phyloP scores from a whole-genome alignment of 106 monocot species.

The Dendrobium officinale region DNA sequence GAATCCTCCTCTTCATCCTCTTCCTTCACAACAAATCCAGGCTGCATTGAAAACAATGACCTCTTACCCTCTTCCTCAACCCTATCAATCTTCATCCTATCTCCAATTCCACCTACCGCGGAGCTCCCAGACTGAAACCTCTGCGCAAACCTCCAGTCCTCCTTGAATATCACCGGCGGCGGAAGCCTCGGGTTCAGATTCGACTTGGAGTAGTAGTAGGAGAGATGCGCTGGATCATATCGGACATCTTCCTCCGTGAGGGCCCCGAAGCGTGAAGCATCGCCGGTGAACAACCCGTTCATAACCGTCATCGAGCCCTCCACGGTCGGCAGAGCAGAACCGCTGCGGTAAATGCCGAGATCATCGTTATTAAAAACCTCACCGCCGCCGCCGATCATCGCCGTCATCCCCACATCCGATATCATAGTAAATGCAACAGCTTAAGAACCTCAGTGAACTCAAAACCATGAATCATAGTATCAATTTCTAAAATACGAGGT shows the following conservation, averaged over 20 bases:
- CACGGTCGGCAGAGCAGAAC: slow-evolving; percentile 58
- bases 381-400: not conserved
- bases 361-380: slow-evolving; percentile 19
- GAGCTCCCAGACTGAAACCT: slow-evolving; percentile 33
- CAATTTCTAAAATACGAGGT: too few relatives aligned
- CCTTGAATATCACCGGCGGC: slow-evolving; percentile 56
- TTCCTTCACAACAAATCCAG: slow-evolving; percentile 20
- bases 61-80: slow-evolving; percentile 9
- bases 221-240: slow-evolving; percentile 42
- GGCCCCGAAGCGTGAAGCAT: not conserved
- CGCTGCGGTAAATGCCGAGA: slow-evolving; percentile 41
- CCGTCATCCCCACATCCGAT: slow-evolving; percentile 16
- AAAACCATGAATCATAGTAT: too few relatives aligned
- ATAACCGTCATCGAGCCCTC: slow-evolving; percentile 30
- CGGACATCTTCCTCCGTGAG: slow-evolving; percentile 41
- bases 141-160: slow-evolving; percentile 58
- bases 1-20: slow-evolving; percentile 8
- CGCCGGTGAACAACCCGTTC: slow-evolving; percentile 6
- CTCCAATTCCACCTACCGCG: slow-evolving; percentile 38
- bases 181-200: slow-evolving; percentile 60
- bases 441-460: too few relatives aligned
- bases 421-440: slow-evolving; percentile 18
- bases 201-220: slow-evolving; percentile 54
- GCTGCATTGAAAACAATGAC: slow-evolving; percentile 39
- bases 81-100: slow-evolving; percentile 26